Evolutionary conservation across 2,329 filamentous ascomycete genomes (phyloP), one percentile per base, ranked within the genome.

Genomic region (Pseudopithomyces maydicus): DNA sequence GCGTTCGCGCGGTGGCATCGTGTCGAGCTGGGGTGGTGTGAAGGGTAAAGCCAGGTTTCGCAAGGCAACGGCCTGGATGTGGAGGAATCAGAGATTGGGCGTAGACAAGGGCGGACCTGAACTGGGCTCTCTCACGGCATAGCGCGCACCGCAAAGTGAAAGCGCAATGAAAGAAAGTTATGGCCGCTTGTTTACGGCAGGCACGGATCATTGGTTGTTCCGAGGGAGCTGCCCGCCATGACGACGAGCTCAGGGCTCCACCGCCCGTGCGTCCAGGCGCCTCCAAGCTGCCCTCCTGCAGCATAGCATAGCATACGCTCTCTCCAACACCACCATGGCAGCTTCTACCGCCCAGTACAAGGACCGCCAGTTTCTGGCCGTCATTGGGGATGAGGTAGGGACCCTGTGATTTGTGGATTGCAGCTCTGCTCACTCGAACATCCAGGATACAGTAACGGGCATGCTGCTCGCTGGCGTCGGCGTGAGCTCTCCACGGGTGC

Each of bases 401-500:
- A 19, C n/a, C 17, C 7, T 14, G 15, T 56, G 15, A 6, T 38
- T 36, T 23, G 26, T 32, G n/a, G 41, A n/a, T 29, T 26, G 6
- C 8, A 20, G 5, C n/a, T 26, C 29, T 14, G 26, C 55, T 55
- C 68, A 70, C 58, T 68, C 59, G 20, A 5, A 23, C 35, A 39
- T 32, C 15, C 59, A 99, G 95, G 91, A 96, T 80, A 97, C 95
- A 46, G 93, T 98, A 56, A 99, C 95, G 17, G 95, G 95, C 62
- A 85, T 99, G 72, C 86, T 99, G 52, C 90, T 99, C 62, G 95
- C 95, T 53, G 95, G 95, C 67, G 92, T 99, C 73, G 95, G 95
- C 65, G 95, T 98, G 85, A 68, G 86, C 77, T 59, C 42, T 43
- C 10, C 15, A 7, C 5, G 32, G 3, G 19, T 46, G 26, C 14